Percentiles rank a stretch among this genome's conserved stretches.
Conservation (phyloP, 2,329 filamentous ascomycete species). For the Endocalyx cinctus region DNA sequence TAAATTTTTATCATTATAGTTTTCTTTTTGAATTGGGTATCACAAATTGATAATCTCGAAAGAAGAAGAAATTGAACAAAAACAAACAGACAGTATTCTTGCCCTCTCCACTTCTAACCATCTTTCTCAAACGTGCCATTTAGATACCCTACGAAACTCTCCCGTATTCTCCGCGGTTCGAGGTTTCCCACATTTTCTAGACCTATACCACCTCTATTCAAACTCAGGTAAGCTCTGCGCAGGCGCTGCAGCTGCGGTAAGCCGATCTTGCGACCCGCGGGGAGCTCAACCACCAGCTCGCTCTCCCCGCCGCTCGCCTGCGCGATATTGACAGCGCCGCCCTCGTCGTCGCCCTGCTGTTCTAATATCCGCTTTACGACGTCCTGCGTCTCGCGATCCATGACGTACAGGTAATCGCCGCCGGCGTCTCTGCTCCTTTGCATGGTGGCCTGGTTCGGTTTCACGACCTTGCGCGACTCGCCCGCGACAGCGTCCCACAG, state of each 20-base stretch:
- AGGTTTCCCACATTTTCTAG: constrained; percentile 51
- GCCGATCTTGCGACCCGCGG: constrained; percentile 57
- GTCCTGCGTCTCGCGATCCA: constrained; percentile 75
- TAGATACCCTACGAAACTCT: constrained; percentile 62
- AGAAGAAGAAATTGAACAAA: no score
- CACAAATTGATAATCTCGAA: no score
- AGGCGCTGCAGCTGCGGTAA: constrained; percentile 74
- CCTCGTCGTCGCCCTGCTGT: constrained; percentile 63
- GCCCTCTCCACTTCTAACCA: no score
- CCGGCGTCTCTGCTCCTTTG: constrained; percentile 57
- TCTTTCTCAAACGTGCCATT: constrained; percentile 62
- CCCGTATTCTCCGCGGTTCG: constrained; percentile 50
- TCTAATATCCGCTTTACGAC: constrained; percentile 67
- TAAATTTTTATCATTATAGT: no score
- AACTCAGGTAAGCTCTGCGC: constrained; percentile 68
- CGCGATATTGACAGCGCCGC: constrained; percentile 51
- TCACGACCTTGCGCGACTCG: constrained; percentile 58
- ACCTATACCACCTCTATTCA: constrained; percentile 68
- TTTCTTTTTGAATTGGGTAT: no score
- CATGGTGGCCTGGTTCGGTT: constrained; percentile 72
- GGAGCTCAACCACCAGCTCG: constrained; percentile 59
- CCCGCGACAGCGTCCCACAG: constrained; percentile 73
- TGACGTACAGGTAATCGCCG: constrained; percentile 72
- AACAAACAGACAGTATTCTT: no score
- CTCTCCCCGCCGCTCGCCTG: constrained; percentile 32